phyloP scores from a whole-genome alignment of 2,329 filamentous ascomycete genomes.

The Davidsoniella eucalypti region DNA sequence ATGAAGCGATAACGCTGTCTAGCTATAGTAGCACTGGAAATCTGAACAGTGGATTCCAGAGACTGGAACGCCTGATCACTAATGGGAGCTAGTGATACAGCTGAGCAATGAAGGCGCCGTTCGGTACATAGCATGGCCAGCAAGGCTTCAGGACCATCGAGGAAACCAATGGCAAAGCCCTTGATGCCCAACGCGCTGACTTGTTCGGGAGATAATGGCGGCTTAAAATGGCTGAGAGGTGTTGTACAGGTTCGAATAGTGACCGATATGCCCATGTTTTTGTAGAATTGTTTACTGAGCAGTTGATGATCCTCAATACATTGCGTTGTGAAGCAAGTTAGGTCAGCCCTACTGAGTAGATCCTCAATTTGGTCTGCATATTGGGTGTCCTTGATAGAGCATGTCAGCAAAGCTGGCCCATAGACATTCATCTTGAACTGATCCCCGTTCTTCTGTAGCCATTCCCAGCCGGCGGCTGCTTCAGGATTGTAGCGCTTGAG shows the following conservation, averaged over 20 bases:
- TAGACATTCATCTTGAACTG: constrained; percentile 62
- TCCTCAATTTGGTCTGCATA: constrained; percentile 43
- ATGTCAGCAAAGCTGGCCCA: constrained; percentile 65
- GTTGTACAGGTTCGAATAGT: constrained; percentile 48
- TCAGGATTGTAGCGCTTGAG: constrained; percentile 46
- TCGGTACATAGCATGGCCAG: constrained; percentile 76
- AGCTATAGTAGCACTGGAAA: constrained; percentile 56
- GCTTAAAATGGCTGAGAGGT: constrained; percentile 35
- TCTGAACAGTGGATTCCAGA: constrained; percentile 38
- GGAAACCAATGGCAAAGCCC: constrained; percentile 60
- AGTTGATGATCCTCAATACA: constrained; percentile 57
- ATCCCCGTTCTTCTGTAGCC: constrained; percentile 56
- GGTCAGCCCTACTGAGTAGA: constrained; percentile 33
- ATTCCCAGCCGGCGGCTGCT: constrained; percentile 56
- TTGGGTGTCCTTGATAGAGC: constrained; percentile 56
- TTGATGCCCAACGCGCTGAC: constrained; percentile 50
- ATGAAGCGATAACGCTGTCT: constrained; percentile 46
- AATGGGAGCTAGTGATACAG: constrained; percentile 46
- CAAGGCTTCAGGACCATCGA: constrained; percentile 69
- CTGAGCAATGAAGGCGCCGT: constrained; percentile 50
- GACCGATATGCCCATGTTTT: constrained; percentile 49
- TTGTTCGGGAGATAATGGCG: constrained; percentile 38
- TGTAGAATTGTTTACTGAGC: constrained; percentile 49
- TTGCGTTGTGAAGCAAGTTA: constrained; percentile 60
- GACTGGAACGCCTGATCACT: constrained; percentile 49